Percentiles rank a stretch among this genome's conserved stretches.
These are phyloP conservation scores for Mallotus japonicus DNA, from an alignment of 441 rosid species.

Conservation along the genomic window DNA sequence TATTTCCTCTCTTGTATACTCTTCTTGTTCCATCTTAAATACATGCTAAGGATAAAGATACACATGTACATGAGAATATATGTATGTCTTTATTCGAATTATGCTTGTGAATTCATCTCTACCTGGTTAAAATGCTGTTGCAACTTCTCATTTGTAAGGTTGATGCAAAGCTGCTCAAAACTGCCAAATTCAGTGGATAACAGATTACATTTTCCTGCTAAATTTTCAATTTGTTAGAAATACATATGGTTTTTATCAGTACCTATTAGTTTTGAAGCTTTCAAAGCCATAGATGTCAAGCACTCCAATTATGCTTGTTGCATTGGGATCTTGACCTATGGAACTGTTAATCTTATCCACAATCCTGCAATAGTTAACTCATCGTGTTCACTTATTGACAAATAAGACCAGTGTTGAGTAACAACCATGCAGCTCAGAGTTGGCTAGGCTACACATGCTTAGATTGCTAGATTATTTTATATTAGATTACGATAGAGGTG, in stretches of 20 bases:
- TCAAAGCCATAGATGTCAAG: constrained; percentile 94
- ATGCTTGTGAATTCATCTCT: constrained; percentile 20
- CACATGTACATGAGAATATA: constrained; percentile 13
- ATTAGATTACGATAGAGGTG: constrained; percentile 5
- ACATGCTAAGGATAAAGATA: constrained; percentile 38
- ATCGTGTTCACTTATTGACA: background rate
- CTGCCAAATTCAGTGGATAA: constrained; percentile 27
- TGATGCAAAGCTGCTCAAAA: constrained; percentile 94
- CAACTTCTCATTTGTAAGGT: constrained; percentile 88
- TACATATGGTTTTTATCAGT: constrained; percentile 20
- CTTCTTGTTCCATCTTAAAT: constrained; percentile 98
- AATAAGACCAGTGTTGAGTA: background rate
- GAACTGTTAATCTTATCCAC: constrained; percentile 81
- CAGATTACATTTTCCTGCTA: constrained; percentile 20
- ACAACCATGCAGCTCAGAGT: background rate
- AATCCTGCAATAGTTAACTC: constrained; percentile 55
- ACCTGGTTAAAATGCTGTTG: constrained; percentile 98
- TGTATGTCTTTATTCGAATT: background rate
- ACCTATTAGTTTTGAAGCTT: constrained; percentile 97
- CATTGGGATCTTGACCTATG: constrained; percentile 82
- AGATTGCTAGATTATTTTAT: background rate
- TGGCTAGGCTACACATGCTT: background rate
- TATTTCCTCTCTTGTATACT: constrained; percentile 76
- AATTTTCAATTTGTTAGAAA: background rate
- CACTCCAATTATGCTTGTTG: constrained; percentile 79